Conservation (phyloP, 306 rosid species). For the Sophora flavescens region DNA sequence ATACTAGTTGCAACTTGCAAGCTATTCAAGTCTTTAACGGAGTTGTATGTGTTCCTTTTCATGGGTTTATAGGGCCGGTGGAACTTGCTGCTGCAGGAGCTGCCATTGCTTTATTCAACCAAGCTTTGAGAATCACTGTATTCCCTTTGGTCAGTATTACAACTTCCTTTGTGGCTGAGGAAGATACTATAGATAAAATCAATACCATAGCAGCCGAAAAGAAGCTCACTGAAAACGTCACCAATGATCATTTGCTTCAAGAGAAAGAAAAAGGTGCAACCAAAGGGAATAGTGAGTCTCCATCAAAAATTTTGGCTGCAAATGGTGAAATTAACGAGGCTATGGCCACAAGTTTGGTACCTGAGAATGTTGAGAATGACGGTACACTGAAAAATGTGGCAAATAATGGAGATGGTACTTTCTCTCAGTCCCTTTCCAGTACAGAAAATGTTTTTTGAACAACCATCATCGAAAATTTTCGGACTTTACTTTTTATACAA, state of each 20-base stretch:
- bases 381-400: constrained; percentile 24
- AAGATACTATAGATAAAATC: constrained; percentile 66
- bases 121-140: constrained; percentile 93
- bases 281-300: constrained; percentile 29
- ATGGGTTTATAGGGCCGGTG: constrained; percentile 67
- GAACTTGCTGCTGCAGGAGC: constrained; percentile 98
- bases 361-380: constrained; percentile 39
- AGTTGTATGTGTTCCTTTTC: neutral
- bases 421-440: neutral
- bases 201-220: constrained; percentile 50
- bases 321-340: constrained; percentile 33
- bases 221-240: constrained; percentile 42
- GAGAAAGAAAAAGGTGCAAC: constrained; percentile 63
- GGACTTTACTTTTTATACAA: too few species aligned
- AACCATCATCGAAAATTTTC: too few species aligned
- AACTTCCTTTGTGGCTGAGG: constrained; percentile 97
- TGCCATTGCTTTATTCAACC: constrained; percentile 90
- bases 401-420: constrained; percentile 51
- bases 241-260: constrained; percentile 48
- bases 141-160: constrained; percentile 94
- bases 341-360: neutral
- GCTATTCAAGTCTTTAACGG: neutral
- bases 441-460: too few species aligned
- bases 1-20: neutral
- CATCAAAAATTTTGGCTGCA: constrained; percentile 36